Evolutionary conservation across 306 rosid species (phyloP).

Genomic region (Corylus heterophylla): DNA sequence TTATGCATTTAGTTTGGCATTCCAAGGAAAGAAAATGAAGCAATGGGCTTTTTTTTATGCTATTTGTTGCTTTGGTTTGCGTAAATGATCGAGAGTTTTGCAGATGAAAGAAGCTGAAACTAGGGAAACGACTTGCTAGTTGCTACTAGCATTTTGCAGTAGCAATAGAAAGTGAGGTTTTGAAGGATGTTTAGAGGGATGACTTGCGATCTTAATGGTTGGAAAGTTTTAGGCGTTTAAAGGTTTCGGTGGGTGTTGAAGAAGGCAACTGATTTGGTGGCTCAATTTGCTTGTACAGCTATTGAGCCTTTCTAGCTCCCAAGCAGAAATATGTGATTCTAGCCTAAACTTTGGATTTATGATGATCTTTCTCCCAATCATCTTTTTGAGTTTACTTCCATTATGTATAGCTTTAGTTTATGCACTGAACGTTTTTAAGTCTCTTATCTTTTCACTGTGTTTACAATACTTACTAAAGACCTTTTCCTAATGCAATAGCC

Average conservation of each 20-base stretch:
- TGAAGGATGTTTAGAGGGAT: background rate
- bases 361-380: too few relatives aligned
- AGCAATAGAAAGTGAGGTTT: background rate
- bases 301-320: too few relatives aligned
- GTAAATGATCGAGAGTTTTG: background rate
- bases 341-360: too few relatives aligned
- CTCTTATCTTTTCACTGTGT: too few relatives aligned
- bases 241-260: background rate
- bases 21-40: background rate
- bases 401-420: too few relatives aligned
- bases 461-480: too few relatives aligned
- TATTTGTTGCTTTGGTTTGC: background rate
- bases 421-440: too few relatives aligned
- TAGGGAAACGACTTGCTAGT: background rate
- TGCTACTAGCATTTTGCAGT: background rate
- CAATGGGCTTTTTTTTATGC: background rate
- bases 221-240: background rate
- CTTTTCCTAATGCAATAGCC: too few relatives aligned
- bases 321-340: too few relatives aligned
- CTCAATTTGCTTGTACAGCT: too few relatives aligned
- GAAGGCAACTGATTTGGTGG: background rate
- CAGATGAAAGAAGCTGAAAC: background rate
- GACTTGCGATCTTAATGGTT: background rate
- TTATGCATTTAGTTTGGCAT: background rate
- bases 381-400: too few relatives aligned